Conservation (phyloP, 2,329 filamentous ascomycete genomes). For the Phialophora expanda region DNA sequence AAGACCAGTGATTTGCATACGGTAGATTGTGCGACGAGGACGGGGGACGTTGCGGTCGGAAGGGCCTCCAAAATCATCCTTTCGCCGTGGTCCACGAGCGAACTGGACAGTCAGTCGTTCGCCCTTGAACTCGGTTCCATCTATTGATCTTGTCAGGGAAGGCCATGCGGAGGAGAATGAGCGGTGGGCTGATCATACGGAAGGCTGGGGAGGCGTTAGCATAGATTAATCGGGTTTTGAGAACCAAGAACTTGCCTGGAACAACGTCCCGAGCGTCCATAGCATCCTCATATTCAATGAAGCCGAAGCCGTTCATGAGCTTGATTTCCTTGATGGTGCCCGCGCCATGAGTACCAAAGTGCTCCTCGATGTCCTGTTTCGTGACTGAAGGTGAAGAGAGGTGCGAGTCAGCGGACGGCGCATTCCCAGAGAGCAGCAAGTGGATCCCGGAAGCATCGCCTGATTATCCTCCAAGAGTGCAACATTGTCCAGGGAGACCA, state of each 20-base stretch:
- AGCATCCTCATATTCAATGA: slow-evolving; percentile 98
- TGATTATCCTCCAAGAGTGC: slow-evolving; percentile 33
- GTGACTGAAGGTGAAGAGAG: slow-evolving; percentile 66
- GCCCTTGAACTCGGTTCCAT: slow-evolving; percentile 98
- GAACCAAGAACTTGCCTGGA: slow-evolving; percentile 71
- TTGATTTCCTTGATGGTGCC: slow-evolving; percentile 99
- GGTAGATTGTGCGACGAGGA: slow-evolving; percentile 89
- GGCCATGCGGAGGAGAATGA: neutral
- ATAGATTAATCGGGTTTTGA: neutral
- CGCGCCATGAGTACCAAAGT: slow-evolving; percentile 94
- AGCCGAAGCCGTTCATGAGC: slow-evolving; percentile 99
- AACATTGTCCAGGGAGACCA: slow-evolving; percentile 35
- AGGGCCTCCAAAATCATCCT: slow-evolving; percentile 67
- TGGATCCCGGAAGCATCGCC: slow-evolving; percentile 27
- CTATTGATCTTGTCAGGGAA: slow-evolving; percentile 57
- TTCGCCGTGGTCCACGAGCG: slow-evolving; percentile 80
- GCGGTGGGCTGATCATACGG: slow-evolving; percentile 28
- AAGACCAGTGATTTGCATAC: slow-evolving; percentile 97
- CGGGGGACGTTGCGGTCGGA: slow-evolving; percentile 71
- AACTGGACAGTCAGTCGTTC: slow-evolving; percentile 98
- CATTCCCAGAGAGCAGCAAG: slow-evolving; percentile 19
- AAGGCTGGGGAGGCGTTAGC: slow-evolving; percentile 30
- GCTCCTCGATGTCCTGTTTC: slow-evolving; percentile 93
- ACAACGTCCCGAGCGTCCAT: slow-evolving; percentile 99
- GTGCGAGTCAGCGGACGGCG: slow-evolving; percentile 35